phyloP scores from a whole-genome alignment of 345 rosid genomes.

The Turritis glabra region DNA sequence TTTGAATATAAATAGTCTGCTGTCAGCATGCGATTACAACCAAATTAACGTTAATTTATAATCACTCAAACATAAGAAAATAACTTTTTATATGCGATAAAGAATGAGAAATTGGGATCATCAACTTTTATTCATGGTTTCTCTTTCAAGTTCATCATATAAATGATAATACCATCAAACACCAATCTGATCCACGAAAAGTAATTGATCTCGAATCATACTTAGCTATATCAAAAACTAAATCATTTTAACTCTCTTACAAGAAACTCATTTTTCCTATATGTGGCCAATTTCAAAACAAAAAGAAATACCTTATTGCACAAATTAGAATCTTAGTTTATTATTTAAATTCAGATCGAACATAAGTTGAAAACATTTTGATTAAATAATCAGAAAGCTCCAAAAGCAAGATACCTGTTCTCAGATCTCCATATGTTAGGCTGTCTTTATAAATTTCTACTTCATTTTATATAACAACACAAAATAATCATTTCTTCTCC shows the following conservation, averaged over 20 bases:
- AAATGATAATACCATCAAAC: background rate
- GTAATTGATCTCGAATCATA: background rate
- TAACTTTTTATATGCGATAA: too few relatives aligned
- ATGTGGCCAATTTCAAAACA: background rate
- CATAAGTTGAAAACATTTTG: conserved; percentile 26
- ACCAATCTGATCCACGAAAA: background rate
- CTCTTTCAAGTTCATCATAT: too few relatives aligned
- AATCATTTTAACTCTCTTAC: background rate
- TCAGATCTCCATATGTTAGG: conserved; percentile 25
- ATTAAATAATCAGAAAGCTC: conserved; percentile 22
- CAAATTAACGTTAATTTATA: too few relatives aligned
- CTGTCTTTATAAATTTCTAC: conserved; percentile 1
- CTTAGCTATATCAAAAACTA: background rate
- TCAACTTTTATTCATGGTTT: too few relatives aligned
- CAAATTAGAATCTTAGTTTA: background rate
- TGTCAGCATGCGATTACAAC: too few relatives aligned
- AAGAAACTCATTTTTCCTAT: background rate
- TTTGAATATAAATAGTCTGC: too few relatives aligned
- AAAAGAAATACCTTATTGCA: background rate
- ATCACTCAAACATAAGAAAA: too few relatives aligned
- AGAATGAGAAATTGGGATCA: too few relatives aligned
- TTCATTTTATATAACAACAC: background rate
- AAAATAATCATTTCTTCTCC: background rate
- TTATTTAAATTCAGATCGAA: conserved; percentile 5
- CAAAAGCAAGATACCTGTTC: conserved; percentile 28